phyloP scores from a whole-genome alignment of 2,329 filamentous ascomycete genomes.

The Ramularia endophylla region DNA sequence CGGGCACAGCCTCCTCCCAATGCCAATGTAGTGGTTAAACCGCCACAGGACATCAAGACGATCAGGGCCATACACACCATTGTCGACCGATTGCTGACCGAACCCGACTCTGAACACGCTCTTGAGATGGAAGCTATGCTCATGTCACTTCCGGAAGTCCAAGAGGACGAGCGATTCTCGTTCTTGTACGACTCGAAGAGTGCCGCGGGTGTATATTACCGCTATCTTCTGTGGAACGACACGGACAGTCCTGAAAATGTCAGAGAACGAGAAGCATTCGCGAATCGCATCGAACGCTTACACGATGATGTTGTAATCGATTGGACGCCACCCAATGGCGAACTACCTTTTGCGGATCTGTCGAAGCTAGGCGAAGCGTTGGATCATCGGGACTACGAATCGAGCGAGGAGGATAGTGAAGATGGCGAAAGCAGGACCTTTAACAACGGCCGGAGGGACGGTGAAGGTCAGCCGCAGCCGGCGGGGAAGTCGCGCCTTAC shows the following conservation, averaged over 20 bases:
- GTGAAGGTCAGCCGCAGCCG: conserved; percentile 31
- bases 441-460: conserved; percentile 32
- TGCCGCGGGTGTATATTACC: conserved; percentile 78
- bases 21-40: conserved; percentile 46
- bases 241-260: conserved; percentile 41
- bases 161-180: conserved; percentile 82
- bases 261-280: conserved; percentile 35
- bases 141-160: conserved; percentile 79
- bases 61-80: conserved; percentile 83
- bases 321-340: conserved; percentile 70
- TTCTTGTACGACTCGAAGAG: conserved; percentile 88
- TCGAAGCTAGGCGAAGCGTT: conserved; percentile 73
- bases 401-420: conserved; percentile 75
- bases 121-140: conserved; percentile 86
- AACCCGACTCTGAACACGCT: conserved; percentile 46
- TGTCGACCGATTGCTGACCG: conserved; percentile 69
- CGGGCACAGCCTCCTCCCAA: conserved; percentile 12
- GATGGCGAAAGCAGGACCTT: conserved; percentile 46
- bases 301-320: conserved; percentile 71
- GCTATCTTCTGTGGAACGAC: conserved; percentile 74
- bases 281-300: conserved; percentile 25
- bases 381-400: conserved; percentile 79
- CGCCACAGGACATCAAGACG: conserved; percentile 71
- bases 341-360: conserved; percentile 55
- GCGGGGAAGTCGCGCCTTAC: conserved; percentile 59